These are phyloP conservation scores for Mortierella antarctica DNA, from an alignment of 192 early-diverging fungal genomes.

Conservation along the genomic window DNA sequence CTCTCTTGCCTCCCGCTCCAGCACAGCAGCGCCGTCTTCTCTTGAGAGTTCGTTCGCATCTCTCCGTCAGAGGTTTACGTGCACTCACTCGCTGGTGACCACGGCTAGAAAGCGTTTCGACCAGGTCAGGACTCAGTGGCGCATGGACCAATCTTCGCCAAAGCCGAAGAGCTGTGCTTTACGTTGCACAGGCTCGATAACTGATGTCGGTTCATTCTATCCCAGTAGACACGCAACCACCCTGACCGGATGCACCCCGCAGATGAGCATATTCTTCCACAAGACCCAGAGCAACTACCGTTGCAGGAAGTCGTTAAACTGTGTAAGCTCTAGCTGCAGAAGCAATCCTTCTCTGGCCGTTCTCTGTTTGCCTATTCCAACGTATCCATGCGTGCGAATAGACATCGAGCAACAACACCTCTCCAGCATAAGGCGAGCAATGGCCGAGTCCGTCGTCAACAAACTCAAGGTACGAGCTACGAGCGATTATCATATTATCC, in stretches of 20 bases:
- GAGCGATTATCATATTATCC: background rate
- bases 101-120: conserved; percentile 19
- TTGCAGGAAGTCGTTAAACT: conserved; percentile 19
- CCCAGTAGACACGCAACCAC: conserved; percentile 18
- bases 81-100: conserved; percentile 16
- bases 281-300: conserved; percentile 26
- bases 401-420: conserved; percentile 33
- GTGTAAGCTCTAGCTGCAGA: conserved; percentile 9
- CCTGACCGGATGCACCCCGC: conserved; percentile 32
- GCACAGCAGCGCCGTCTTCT: background rate
- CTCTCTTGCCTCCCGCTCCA: background rate
- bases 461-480: conserved; percentile 4
- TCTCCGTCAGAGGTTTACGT: conserved; percentile 32
- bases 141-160: background rate
- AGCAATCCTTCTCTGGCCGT: background rate
- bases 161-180: too few species aligned
- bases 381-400: background rate
- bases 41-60: background rate
- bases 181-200: background rate
- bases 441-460: conserved; percentile 10
- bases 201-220: background rate
- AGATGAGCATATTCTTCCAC: conserved; percentile 31
- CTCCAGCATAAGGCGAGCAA: conserved; percentile 20
- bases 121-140: conserved; percentile 9
- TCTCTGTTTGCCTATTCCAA: background rate